These are phyloP conservation scores for Candida mattraensis DNA, from an alignment of 805 yeast species.

Conservation along the genomic window DNA sequence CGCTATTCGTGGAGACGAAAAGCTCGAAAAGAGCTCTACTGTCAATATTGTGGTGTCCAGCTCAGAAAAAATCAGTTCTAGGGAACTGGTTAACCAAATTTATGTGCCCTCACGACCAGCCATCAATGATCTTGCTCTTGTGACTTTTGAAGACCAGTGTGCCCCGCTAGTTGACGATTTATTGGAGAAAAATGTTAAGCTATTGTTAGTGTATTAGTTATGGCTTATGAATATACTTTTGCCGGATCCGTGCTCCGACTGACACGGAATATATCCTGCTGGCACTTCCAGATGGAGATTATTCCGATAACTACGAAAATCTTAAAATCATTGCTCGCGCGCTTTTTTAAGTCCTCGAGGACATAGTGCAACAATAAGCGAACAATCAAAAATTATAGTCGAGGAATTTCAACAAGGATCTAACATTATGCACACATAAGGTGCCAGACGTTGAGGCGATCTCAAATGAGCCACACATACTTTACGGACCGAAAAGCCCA, in stretches of 20 bases:
- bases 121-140: slow-evolving; percentile 25
- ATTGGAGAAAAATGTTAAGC: slow-evolving; percentile 24
- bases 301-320: slow-evolving; percentile 18
- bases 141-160: slow-evolving; percentile 15
- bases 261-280: too few relatives aligned
- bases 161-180: slow-evolving; percentile 17
- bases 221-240: neutral
- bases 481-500: too few relatives aligned
- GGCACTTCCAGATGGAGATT: too few relatives aligned
- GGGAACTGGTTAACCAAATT: slow-evolving; percentile 8
- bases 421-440: too few relatives aligned
- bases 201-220: slow-evolving; percentile 23
- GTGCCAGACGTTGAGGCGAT: too few relatives aligned
- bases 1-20: slow-evolving; percentile 8
- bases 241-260: too few relatives aligned
- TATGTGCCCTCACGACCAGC: slow-evolving; percentile 2
- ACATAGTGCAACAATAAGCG: too few relatives aligned
- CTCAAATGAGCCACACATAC: too few relatives aligned
- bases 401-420: too few relatives aligned
- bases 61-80: slow-evolving; percentile 3
- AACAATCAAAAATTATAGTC: too few relatives aligned
- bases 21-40: slow-evolving; percentile 11
- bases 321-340: too few relatives aligned
- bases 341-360: too few relatives aligned
- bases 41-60: slow-evolving; percentile 8